These are phyloP conservation scores for Emericellopsis atlantica DNA, from an alignment of 2,329 filamentous ascomycete genomes.

Conservation along the genomic window DNA sequence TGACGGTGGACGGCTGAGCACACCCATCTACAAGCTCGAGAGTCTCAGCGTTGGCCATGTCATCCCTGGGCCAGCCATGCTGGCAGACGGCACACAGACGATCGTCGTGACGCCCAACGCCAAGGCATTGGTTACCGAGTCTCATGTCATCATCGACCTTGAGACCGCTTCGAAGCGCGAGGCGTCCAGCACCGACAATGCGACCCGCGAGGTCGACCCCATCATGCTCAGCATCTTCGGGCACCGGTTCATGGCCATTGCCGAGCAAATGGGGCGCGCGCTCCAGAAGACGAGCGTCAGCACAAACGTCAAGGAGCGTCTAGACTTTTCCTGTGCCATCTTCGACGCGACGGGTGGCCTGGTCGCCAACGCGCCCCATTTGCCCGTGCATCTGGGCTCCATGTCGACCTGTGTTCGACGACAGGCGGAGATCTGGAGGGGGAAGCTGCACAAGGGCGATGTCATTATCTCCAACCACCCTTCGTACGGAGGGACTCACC, in stretches of 20 bases:
- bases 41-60: conserved; percentile 60
- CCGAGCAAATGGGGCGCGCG: conserved; percentile 72
- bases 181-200: background rate
- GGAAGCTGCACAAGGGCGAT: conserved; percentile 64
- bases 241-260: conserved; percentile 76
- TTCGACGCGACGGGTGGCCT: conserved; percentile 66
- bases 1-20: conserved; percentile 64
- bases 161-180: conserved; percentile 31
- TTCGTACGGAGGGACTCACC: conserved; percentile 70
- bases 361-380: conserved; percentile 67
- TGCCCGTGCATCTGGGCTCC: conserved; percentile 69
- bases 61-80: conserved; percentile 68
- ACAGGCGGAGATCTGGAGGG: conserved; percentile 69
- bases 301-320: conserved; percentile 70
- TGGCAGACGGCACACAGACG: conserved; percentile 81
- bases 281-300: conserved; percentile 72
- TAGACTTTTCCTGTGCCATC: conserved; percentile 73
- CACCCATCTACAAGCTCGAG: conserved; percentile 72
- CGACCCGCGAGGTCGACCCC: conserved; percentile 35
- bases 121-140: conserved; percentile 65
- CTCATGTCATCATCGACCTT: conserved; percentile 82
- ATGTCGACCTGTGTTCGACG: conserved; percentile 74
- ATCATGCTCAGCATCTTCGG: conserved; percentile 72
- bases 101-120: conserved; percentile 77
- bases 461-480: conserved; percentile 78